These are phyloP conservation scores for Ulvella scutata DNA, from an alignment of 139 green algal species.

Conservation along the genomic window DNA sequence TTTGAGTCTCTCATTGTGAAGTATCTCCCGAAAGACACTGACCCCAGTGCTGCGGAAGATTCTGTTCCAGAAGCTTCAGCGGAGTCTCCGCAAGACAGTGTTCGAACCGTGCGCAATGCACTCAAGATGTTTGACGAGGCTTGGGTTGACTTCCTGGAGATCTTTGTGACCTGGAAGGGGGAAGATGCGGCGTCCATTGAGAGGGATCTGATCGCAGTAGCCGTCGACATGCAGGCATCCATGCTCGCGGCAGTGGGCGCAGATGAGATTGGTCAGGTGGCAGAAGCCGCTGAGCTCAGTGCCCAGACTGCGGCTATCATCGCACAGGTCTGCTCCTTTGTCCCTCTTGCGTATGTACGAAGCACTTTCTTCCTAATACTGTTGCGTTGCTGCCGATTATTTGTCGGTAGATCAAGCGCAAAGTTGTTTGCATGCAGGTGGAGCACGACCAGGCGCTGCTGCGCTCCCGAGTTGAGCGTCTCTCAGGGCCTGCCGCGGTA, in stretches of 20 bases:
- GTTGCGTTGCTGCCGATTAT: constrained; percentile 29
- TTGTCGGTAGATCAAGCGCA: no score
- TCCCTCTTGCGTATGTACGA: neutral
- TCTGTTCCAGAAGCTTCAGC: neutral
- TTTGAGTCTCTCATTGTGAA: neutral
- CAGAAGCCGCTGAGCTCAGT: constrained; percentile 2
- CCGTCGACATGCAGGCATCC: constrained; percentile 39
- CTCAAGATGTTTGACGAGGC: constrained; percentile 52
- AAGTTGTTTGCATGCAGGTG: constrained; percentile 32
- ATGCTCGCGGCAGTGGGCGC: constrained; percentile 19
- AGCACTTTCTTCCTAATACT: neutral
- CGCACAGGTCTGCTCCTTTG: neutral
- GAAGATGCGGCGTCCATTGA: constrained; percentile 61
- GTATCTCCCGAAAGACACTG: no score
- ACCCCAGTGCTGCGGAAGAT: neutral
- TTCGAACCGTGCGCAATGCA: constrained; percentile 9
- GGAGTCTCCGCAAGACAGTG: no score
- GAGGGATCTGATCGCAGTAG: constrained; percentile 41
- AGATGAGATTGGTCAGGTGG: neutral
- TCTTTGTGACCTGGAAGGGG: constrained; percentile 84
- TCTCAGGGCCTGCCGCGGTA: constrained; percentile 38
- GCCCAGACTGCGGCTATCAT: neutral
- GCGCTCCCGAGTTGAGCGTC: constrained; percentile 33
- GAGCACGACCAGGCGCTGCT: constrained; percentile 55
- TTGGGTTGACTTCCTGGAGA: constrained; percentile 81